Evolutionary conservation across 225 moss, liverwort and hornwort genomes (phyloP).

Genomic region (Antitrichia curtipendula): DNA sequence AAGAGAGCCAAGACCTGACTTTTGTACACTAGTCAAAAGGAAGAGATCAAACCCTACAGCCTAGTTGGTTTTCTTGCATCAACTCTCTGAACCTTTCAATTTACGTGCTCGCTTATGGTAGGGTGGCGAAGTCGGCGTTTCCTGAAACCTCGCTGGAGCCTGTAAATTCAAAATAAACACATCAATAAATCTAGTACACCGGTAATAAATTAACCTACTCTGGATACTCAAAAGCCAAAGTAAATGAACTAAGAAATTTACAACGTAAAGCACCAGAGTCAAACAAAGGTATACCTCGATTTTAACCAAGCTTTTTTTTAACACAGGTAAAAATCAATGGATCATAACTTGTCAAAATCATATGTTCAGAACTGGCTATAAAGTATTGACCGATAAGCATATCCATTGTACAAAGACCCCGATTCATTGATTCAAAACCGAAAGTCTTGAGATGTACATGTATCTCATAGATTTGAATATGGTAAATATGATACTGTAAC

Average conservation of each 20-base stretch:
- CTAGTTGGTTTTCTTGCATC: neutral
- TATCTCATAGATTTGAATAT: neutral
- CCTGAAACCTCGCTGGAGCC: slow-evolving; percentile 72
- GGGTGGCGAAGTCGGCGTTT: slow-evolving; percentile 51
- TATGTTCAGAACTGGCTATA: neutral
- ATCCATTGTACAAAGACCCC: neutral
- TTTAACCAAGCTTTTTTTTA: neutral
- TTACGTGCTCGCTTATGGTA: slow-evolving; percentile 66
- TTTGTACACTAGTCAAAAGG: neutral
- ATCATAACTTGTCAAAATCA: neutral
- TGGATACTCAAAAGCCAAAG: neutral
- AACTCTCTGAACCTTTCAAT: slow-evolving; percentile 80
- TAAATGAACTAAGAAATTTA: neutral
- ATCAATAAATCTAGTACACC: neutral
- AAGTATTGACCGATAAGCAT: neutral
- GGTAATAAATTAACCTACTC: neutral
- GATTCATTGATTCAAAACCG: neutral
- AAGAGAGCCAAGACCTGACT: neutral
- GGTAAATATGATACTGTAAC: neutral
- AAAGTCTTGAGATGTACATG: neutral
- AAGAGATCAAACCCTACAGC: neutral
- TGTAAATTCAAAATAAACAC: neutral
- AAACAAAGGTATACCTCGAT: neutral
- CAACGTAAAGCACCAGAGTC: neutral
- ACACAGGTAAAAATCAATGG: neutral